Evolutionary conservation across 176 grass and related monocot genomes (phyloP), one percentile per base, ranked within the genome.

Genomic region (Panicum miliaceum): DNA sequence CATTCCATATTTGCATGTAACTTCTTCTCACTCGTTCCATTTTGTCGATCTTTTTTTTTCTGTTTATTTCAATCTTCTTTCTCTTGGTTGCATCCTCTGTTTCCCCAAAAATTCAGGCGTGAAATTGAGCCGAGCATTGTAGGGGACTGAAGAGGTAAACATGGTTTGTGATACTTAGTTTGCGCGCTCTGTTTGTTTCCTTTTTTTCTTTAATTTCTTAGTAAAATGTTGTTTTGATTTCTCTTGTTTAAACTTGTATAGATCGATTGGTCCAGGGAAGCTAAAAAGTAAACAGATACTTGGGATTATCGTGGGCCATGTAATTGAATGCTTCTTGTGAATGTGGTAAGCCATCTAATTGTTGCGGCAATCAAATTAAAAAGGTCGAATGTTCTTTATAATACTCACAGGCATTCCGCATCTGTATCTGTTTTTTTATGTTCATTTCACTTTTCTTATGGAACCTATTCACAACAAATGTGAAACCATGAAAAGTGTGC

Each of bases 271-370:
- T 60, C 7, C 32, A 10, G 18, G 3, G 19, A 43, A 12, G 27
- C 22, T 18, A 8, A 42, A 19, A 77, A 8, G 10, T 14, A 23
- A 2, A 23, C 12, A 62, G 12, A 22, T 64, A 64, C 48, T 43
- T 4, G 11, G 36, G 26, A 64, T 14, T 65, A 15, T 29, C 7
- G 45, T 43, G 64, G 7, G 25, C 9, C 66, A 60, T 38, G 18
- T 48, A 54, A 53, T 25, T 65, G 20, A 38, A 85, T 62, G 71
- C 13, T 76, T 69, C 64, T 68, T 43, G 19, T 81, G 19, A 43
- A 77, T 64, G 88, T 35, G 77, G 82, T 86, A 86, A 71, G 71
- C 18, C 32, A 51, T 64, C 40, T 68, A 36, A 4, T 19, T 84
- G 69, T 10, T 81, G 14, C 19, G 20, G 29, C 51, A 51, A 83